Evolutionary conservation across 768 basidiomycete genomes (phyloP), one percentile per base, ranked within the genome.

Genomic region (Gymnopilus dilepis): DNA sequence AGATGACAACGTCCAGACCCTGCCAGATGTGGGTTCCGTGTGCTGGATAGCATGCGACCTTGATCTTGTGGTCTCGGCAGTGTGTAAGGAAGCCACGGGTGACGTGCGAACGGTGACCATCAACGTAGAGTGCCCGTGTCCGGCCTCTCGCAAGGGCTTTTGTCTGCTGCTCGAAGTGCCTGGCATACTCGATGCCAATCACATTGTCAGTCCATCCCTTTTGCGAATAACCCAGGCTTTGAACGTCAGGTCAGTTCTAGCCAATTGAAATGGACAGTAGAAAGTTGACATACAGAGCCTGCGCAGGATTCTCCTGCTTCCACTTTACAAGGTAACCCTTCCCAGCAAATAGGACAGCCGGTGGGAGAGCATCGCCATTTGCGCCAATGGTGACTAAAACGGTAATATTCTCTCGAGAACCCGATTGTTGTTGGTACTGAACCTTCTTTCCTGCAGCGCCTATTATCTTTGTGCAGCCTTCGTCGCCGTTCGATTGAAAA

Each of bases 81-180:
- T 78, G 78, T 11, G 72, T 56, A 17, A 85, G 75, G 58, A 83
- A 79, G 6, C 56, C 69, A 4, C 56, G 48, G 3, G 73, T 76
- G 58, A 74, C 78, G 58, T 84, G 82, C 0, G 78, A 82, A 52
- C 70, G 75, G 56, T 85, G 83, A 0, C 83, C 78, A 71, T 84
- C 79, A 11, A 84, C 72, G 11, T 79, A 62, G 9, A 85, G 78
- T 0, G 81, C 60, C 0, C 69, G 61, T 11, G 64, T 48, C 6
- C 62, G 42, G 3, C 75, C 74, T 12, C 56, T 58, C 6, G 74
- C 75, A 59, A 82, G 80, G 11, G 62, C 69, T 9, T 64, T 47
- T 17, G 80, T 84, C 38, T 74, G 64, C n/a, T 60, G 50, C 38
- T 83, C 74, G 59, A 82, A 84, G 19, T 75, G 59, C 61, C 80